Conservation (phyloP, 208 protist species). For the Borovskyia barvae region DNA sequence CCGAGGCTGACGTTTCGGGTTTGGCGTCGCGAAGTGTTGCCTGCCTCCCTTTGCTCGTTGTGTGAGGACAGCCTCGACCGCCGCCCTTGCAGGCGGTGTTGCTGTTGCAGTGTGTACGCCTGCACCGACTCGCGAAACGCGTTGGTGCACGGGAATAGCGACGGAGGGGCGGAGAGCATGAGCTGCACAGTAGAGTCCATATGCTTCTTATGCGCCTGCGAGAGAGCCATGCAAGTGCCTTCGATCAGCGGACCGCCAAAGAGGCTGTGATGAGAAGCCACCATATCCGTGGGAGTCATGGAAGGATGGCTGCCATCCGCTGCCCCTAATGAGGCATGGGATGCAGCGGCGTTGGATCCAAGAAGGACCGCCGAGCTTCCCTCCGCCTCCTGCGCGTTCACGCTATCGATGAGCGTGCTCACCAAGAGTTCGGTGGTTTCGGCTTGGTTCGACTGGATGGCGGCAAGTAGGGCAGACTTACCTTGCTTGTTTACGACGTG, state of each 20-base stretch:
- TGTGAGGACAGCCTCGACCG: too few relatives aligned
- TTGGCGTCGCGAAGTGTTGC: too few relatives aligned
- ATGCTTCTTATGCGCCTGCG: constrained; percentile 45
- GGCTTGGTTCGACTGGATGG: constrained; percentile 55
- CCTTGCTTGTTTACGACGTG: constrained; percentile 56
- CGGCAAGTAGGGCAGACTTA: constrained; percentile 65
- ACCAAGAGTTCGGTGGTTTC: constrained; percentile 65
- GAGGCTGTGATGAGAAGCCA: too few relatives aligned
- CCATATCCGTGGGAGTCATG: too few relatives aligned
- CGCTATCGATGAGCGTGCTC: constrained; percentile 27
- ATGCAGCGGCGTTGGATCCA: too few relatives aligned
- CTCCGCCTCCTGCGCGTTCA: not conserved
- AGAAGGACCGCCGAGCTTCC: not conserved
- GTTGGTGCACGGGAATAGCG: constrained; percentile 26
- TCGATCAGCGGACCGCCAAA: constrained; percentile 64
- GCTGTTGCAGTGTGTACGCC: constrained; percentile 5
- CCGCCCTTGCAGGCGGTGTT: too few relatives aligned
- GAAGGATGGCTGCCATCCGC: too few relatives aligned
- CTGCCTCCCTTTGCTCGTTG: too few relatives aligned
- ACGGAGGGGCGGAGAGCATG: constrained; percentile 43
- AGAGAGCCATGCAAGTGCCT: constrained; percentile 60
- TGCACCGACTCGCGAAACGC: constrained; percentile 30
- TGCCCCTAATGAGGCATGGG: too few relatives aligned
- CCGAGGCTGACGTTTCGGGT: too few relatives aligned
- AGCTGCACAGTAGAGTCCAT: constrained; percentile 59